phyloP scores from a whole-genome alignment of 352 stramenopile species.

The Pythium oligandrum region DNA sequence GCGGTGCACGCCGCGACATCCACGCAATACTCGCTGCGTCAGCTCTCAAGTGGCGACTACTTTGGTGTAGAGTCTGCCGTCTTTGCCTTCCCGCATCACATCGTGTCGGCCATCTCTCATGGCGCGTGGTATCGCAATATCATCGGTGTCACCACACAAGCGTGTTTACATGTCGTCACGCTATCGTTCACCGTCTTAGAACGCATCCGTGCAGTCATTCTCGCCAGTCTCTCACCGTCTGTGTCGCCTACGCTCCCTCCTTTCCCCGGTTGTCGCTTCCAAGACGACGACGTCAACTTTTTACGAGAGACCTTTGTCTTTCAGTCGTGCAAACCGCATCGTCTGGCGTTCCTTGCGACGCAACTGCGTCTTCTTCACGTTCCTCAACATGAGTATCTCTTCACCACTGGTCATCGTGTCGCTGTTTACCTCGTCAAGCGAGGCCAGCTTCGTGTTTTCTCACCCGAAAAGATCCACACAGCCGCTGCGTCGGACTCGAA shows the following conservation, averaged over 20 bases:
- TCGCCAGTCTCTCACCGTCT: neutral
- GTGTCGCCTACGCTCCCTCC: neutral
- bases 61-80: constrained; percentile 44
- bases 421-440: constrained; percentile 37
- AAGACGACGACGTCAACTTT: constrained; percentile 18
- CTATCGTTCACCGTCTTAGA: constrained; percentile 28
- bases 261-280: constrained; percentile 11
- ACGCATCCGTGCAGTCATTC: constrained; percentile 17
- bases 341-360: constrained; percentile 39
- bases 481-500: neutral
- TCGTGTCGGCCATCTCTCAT: constrained; percentile 27
- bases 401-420: constrained; percentile 42
- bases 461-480: constrained; percentile 18
- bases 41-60: constrained; percentile 29
- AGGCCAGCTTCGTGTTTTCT: constrained; percentile 41
- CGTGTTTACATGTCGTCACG: constrained; percentile 31
- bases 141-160: constrained; percentile 33
- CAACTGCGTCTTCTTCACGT: constrained; percentile 29
- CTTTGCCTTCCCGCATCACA: constrained; percentile 34
- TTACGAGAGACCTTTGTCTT: constrained; percentile 47
- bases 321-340: constrained; percentile 24
- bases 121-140: constrained; percentile 41
- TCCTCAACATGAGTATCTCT: constrained; percentile 42
- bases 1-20: neutral
- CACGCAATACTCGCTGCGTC: constrained; percentile 19